A percentile compares a stretch with the other conserved stretches of the same genome.
Conservation (phyloP, 371 early-diverging fungal genomes). For the Rhizopus delemar region DNA sequence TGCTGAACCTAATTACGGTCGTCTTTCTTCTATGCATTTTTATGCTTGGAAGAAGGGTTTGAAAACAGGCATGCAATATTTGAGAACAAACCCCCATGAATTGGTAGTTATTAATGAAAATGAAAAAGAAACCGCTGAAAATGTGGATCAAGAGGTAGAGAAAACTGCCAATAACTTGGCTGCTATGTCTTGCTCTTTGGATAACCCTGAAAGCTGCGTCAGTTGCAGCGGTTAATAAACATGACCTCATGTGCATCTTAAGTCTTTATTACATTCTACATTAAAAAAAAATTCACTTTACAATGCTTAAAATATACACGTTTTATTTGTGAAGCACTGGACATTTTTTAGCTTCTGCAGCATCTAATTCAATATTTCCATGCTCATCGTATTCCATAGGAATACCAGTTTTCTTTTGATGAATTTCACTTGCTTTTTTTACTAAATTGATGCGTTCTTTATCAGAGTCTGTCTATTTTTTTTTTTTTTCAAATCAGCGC, state of each 20-base stretch:
- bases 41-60: constrained; percentile 99
- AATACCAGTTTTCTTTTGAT: no score
- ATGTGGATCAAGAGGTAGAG: constrained; percentile 14
- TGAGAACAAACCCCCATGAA: constrained; percentile 95
- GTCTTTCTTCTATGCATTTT: constrained; percentile 98
- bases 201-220: constrained; percentile 89
- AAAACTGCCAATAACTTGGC: constrained; percentile 17
- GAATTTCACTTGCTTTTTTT: no score
- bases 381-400: no score
- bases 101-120: constrained; percentile 87
- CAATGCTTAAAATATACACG: no score
- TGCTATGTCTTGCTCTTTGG: constrained; percentile 79
- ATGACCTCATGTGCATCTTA: not conserved
- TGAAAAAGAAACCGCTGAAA: not conserved
- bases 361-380: no score
- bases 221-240: constrained; percentile 79
- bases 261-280: no score
- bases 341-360: no score
- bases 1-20: constrained; percentile 88
- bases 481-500: no score
- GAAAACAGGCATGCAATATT: constrained; percentile 99
- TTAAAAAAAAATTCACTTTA: no score
- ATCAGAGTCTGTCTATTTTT: no score
- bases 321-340: no score
- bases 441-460: no score